Percentiles rank a stretch among this genome's conserved stretches.
These are phyloP conservation scores for Guillardia theta DNA, from an alignment of 78 protist genomes.

Conservation along the genomic window DNA sequence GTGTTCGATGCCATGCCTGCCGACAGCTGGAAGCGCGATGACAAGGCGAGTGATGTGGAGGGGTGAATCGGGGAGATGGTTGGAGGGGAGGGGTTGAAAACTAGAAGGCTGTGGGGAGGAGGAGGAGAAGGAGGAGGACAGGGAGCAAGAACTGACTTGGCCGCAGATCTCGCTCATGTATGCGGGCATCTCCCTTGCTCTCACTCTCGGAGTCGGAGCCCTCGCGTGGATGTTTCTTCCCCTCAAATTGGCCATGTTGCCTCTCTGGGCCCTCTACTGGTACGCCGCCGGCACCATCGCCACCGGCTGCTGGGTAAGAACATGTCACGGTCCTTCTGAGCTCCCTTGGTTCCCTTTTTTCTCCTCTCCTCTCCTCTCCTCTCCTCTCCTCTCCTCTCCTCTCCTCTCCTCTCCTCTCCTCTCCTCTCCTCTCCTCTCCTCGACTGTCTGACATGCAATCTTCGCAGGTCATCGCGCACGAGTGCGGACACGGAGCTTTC, in stretches of 20 bases:
- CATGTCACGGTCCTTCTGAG: too few species aligned
- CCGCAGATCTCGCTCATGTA: slow-evolving; percentile 5
- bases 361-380: too few species aligned
- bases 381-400: too few species aligned
- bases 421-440: too few species aligned
- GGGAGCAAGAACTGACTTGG: too few species aligned
- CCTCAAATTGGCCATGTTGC: background rate
- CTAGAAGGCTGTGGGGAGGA: too few species aligned
- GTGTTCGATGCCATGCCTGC: background rate
- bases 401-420: too few species aligned
- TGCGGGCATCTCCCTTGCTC: background rate
- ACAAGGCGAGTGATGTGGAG: too few species aligned
- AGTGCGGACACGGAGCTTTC: slow-evolving; percentile 65
- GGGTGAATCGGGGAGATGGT: too few species aligned
- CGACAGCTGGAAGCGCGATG: background rate
- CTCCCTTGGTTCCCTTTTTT: too few species aligned
- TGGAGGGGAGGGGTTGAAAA: too few species aligned
- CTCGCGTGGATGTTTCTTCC: background rate
- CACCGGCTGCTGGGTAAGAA: slow-evolving; percentile 47
- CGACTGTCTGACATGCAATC: background rate
- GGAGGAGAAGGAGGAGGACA: too few species aligned
- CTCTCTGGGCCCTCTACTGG: slow-evolving; percentile 27
- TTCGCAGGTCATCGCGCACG: slow-evolving; percentile 49
- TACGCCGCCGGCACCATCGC: slow-evolving; percentile 35
- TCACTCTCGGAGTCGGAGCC: background rate